These are phyloP conservation scores for Neoboletus subvelutipes DNA, from an alignment of 768 basidiomycete species.

Conservation along the genomic window DNA sequence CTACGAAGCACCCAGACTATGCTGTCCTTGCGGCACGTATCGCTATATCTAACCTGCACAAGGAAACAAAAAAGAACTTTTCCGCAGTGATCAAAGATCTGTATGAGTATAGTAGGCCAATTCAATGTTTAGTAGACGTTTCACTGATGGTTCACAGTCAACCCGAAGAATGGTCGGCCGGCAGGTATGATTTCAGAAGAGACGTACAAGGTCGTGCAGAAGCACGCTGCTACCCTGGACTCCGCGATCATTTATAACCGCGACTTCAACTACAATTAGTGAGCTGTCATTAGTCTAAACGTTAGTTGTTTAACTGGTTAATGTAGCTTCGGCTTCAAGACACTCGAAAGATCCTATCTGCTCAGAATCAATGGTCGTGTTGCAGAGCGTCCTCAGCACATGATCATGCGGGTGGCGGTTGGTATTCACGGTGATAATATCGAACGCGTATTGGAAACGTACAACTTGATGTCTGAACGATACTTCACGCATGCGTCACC, in stretches of 20 bases:
- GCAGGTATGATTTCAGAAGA: constrained; percentile 92
- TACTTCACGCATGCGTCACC: constrained; percentile 99
- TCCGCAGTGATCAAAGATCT: constrained; percentile 90
- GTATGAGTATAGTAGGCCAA: constrained; percentile 75
- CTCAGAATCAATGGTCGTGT: constrained; percentile 92
- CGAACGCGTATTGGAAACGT: constrained; percentile 87
- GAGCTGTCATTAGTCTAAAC: constrained; percentile 27
- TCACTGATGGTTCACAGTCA: constrained; percentile 50
- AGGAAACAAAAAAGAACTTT: constrained; percentile 98
- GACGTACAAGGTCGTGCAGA: constrained; percentile 78
- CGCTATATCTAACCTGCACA: constrained; percentile 97
- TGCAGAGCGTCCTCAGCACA: constrained; percentile 96
- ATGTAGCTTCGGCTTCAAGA: constrained; percentile 96
- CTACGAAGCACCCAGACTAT: constrained; percentile 97
- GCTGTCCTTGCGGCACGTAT: constrained; percentile 98
- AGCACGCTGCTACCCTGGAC: constrained; percentile 79
- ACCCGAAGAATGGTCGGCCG: constrained; percentile 88
- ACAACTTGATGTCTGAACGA: constrained; percentile 95
- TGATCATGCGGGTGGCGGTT: constrained; percentile 99
- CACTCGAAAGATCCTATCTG: constrained; percentile 95
- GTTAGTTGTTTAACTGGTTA: background rate
- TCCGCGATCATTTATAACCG: constrained; percentile 97
- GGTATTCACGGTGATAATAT: constrained; percentile 92
- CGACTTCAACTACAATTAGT: constrained; percentile 98
- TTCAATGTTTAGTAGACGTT: background rate